These are phyloP conservation scores for Xylariaceae sp. DNA, from an alignment of 2,329 filamentous ascomycete species.

Conservation along the genomic window DNA sequence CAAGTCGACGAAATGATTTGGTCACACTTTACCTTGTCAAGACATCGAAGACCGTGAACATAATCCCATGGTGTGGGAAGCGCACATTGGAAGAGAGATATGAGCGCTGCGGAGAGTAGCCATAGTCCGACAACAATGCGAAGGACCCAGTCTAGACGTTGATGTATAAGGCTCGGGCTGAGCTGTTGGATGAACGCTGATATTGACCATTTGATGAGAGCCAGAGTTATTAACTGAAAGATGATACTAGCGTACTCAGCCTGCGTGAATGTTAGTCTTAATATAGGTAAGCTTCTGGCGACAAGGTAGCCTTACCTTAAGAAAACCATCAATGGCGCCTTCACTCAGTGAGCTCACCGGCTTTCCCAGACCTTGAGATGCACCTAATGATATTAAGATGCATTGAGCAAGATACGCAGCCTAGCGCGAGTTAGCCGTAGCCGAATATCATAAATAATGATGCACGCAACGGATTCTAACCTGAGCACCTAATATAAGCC, in stretches of 20 bases:
- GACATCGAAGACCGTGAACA: constrained; percentile 23
- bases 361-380: constrained; percentile 30
- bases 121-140: constrained; percentile 26
- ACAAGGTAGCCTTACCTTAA: constrained; percentile 19
- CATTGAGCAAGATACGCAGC: constrained; percentile 30
- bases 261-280: constrained; percentile 15
- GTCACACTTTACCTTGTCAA: constrained; percentile 26
- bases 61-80: constrained; percentile 34
- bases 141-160: constrained; percentile 22
- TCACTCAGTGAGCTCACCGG: constrained; percentile 15
- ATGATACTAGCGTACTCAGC: constrained; percentile 32
- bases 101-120: constrained; percentile 22
- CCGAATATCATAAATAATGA: not conserved
- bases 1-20: too few species aligned
- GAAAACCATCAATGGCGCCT: constrained; percentile 20
- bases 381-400: constrained; percentile 30
- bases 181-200: constrained; percentile 29
- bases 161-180: constrained; percentile 23
- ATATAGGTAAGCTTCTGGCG: not conserved
- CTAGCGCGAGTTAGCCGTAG: constrained; percentile 14
- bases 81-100: constrained; percentile 31
- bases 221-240: constrained; percentile 28
- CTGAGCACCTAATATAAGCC: constrained; percentile 30
- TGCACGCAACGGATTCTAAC: constrained; percentile 14
- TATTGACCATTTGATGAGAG: constrained; percentile 34